Evolutionary conservation across 192 early-diverging fungal species (phyloP), one percentile per base, ranked within the genome.

Genomic region (Rhizophagus prolifer): DNA sequence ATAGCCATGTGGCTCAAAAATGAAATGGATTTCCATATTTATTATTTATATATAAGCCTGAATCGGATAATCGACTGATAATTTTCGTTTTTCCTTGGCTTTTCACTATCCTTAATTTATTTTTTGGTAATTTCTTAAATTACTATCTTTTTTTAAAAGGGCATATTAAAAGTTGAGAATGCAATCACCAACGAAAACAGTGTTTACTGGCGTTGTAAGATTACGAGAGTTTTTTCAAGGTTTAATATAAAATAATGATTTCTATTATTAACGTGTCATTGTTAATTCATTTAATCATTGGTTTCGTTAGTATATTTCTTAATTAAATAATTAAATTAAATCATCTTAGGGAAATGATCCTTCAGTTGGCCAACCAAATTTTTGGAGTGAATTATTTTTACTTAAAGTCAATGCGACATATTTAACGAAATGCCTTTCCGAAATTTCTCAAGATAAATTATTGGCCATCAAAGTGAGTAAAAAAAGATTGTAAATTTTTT

Each of bases 351-450:
- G 85, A 46, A 81, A 84, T 65, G 85, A 86, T 68, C 85, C 85
- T 70, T 77, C 79, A 1, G 70, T 75, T n/a, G 79, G 80, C 36
- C 78, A 82, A 47, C 78, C 85, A 2, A 75, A 86, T 36, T 86
- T 86, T 61, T 86, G 85, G 85, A 79, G 78, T 41, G 81, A 84
- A 46, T 65, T 86, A 36, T 86, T 86, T 58, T 62, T 86, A 23
- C 80, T 86, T 47, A 84, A 84, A 82, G 83, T 86, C 30, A 86
- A 86, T 34, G 70, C 77, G 2, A 26, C 78, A 2, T 84, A 84
- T 72, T 78, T 86, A 10, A 77, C 75, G 4, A 67, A 78, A 8
- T 79, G 79, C 46, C 58, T 86, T 16, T 54, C 79, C 13, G 72
- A 75, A n/a, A 84, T 80, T 19, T 81, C 81, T 1, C 84, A 86